phyloP scores from a whole-genome alignment of 2,329 filamentous ascomycete species.

The Cladosporium sp. region DNA sequence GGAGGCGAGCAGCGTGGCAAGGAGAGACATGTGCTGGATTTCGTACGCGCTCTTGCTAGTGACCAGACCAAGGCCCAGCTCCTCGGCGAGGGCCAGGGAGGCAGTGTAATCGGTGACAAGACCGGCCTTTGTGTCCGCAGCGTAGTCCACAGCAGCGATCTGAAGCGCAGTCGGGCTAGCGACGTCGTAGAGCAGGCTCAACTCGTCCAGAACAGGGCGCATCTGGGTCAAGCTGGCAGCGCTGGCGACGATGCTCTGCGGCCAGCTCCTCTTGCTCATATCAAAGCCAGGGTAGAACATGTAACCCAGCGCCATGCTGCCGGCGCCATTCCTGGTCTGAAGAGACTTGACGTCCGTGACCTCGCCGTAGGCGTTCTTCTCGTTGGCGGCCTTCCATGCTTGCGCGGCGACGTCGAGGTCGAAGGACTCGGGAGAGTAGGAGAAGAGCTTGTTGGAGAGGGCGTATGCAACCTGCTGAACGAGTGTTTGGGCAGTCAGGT shows the following conservation, averaged over 20 bases:
- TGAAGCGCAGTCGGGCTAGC: conserved; percentile 92
- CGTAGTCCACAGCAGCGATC: conserved; percentile 86
- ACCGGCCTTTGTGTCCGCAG: conserved; percentile 56
- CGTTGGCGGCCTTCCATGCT: conserved; percentile 65
- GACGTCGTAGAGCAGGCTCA: conserved; percentile 85
- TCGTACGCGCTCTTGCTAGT: conserved; percentile 84
- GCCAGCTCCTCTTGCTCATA: conserved; percentile 81
- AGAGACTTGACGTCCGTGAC: conserved; percentile 72
- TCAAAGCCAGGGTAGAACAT: conserved; percentile 98
- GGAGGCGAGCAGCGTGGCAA: conserved; percentile 74
- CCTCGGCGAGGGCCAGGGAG: conserved; percentile 77
- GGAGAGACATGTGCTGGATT: conserved; percentile 91
- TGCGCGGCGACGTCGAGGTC: conserved; percentile 81
- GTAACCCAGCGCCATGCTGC: conserved; percentile 88
- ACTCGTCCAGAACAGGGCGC: conserved; percentile 81
- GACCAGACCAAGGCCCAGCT: conserved; percentile 82
- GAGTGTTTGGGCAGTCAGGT: conserved; percentile 87
- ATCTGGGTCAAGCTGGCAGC: conserved; percentile 78
- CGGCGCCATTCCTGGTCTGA: conserved; percentile 85
- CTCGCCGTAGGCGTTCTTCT: conserved; percentile 79
- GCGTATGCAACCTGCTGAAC: conserved; percentile 95
- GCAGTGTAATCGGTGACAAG: conserved; percentile 85
- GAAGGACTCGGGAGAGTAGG: conserved; percentile 91
- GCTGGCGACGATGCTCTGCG: conserved; percentile 84
- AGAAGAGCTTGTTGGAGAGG: conserved; percentile 95